Conservation (phyloP, 2,329 filamentous ascomycete species). For the Paraphoma sp. region DNA sequence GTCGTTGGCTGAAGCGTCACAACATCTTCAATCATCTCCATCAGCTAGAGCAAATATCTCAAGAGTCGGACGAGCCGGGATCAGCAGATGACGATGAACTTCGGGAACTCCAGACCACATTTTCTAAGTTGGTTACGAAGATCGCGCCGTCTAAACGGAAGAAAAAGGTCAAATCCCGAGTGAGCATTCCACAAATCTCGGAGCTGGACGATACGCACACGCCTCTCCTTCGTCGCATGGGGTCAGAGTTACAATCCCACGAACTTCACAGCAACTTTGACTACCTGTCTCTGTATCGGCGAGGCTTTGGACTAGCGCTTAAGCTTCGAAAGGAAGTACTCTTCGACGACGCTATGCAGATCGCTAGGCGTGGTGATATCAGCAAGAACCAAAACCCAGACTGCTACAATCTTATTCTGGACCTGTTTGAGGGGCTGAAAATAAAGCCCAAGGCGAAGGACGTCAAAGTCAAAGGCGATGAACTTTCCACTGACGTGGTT, state of each 20-base stretch:
- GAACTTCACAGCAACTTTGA: slow-evolving; percentile 28
- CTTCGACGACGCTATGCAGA: slow-evolving; percentile 6
- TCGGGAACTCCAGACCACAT: slow-evolving; percentile 6
- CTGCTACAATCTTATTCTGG: slow-evolving; percentile 11
- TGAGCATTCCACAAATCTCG: slow-evolving; percentile 11
- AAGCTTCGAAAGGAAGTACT: slow-evolving; percentile 16
- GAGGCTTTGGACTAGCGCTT: slow-evolving; percentile 12
- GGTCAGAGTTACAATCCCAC: slow-evolving; percentile 9
- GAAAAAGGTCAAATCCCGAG: neutral
- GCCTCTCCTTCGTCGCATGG: slow-evolving; percentile 8
- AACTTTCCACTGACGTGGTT: slow-evolving; percentile 9
- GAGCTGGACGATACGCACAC: slow-evolving; percentile 3
- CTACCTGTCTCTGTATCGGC: slow-evolving; percentile 25
- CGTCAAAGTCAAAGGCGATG: slow-evolving; percentile 4
- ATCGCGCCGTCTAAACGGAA: slow-evolving; percentile 8
- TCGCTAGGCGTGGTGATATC: slow-evolving; percentile 3
- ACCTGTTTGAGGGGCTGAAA: slow-evolving; percentile 13
- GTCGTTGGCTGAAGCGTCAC: slow-evolving; percentile 22
- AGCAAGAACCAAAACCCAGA: slow-evolving; percentile 5
- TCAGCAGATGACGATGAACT: neutral
- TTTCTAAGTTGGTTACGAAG: slow-evolving; percentile 5
- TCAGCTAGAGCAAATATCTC: neutral
- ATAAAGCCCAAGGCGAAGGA: slow-evolving; percentile 12
- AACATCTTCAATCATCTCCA: slow-evolving; percentile 21
- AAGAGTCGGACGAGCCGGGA: neutral